Conservation (phyloP, 208 protist genomes). For the Trypanosoma platydactyli region DNA sequence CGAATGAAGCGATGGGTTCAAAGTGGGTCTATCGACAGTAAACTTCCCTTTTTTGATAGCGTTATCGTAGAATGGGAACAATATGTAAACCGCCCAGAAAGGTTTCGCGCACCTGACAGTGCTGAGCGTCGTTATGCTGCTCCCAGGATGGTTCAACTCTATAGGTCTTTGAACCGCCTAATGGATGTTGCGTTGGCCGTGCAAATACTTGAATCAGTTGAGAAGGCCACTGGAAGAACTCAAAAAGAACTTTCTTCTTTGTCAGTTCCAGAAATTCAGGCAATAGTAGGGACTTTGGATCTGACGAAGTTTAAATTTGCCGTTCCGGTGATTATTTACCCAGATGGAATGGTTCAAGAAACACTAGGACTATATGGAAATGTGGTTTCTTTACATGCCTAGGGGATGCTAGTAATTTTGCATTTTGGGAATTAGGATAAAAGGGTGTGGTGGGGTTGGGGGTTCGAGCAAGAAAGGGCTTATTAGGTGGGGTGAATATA, state of each 20-base stretch:
- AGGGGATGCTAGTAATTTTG: too few relatives aligned
- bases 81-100: constrained; percentile 87
- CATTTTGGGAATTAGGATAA: too few relatives aligned
- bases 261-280: constrained; percentile 55
- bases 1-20: constrained; percentile 92
- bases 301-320: constrained; percentile 66
- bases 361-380: constrained; percentile 59
- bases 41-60: constrained; percentile 83
- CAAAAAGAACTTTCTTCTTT: constrained; percentile 33
- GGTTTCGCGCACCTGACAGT: constrained; percentile 71
- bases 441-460: background rate
- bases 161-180: constrained; percentile 72
- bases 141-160: constrained; percentile 88
- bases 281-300: constrained; percentile 44
- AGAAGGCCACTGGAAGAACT: constrained; percentile 27
- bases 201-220: constrained; percentile 40
- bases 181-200: constrained; percentile 87
- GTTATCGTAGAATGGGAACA: constrained; percentile 89
- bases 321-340: constrained; percentile 82
- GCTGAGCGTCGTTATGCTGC: constrained; percentile 80
- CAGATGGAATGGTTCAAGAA: constrained; percentile 58
- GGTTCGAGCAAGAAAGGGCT: background rate
- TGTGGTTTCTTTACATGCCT: constrained; percentile 4
- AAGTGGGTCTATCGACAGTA: constrained; percentile 82
- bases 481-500: background rate